Base-by-base conservation (phyloP, 345 rosid species). In the Combretum micranthum region DNA sequence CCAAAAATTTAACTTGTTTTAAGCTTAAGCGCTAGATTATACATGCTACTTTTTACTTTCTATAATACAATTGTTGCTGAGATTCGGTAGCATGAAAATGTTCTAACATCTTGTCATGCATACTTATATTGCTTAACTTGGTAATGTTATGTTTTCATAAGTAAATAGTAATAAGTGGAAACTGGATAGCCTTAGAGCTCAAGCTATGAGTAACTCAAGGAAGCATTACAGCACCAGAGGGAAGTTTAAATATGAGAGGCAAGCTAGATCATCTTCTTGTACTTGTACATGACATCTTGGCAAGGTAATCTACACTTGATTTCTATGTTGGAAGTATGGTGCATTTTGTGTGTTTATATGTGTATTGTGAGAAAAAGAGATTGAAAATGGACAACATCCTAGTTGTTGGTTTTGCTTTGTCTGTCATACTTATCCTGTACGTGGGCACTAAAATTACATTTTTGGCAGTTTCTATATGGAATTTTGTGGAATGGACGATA, bases 211-310 rank as follows among this genome's bases (percentile, higher is more conserved):
- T 71, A 39, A 75, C 80, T 5, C 77, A 56, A 61, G 88, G 84
- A 55, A 75, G 22, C 52, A 69, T 72, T 60, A 70, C 71, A 18
- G 57, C 81, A 2, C 68, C 80, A 0, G 64, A 57, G 64, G 72
- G 74, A 11, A 62, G 68, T 19, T 18, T 55, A 11, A 78, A 72
- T 70, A 80, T 75, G 43, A 77, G 69, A 66, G 62, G 45, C 61
- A 81, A 73, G 20, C 94, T 96, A 44, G 97, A 93, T 81, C 99
- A 93, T 73, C 99, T 93, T 64, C 91, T 93, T 70, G 94, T 93
- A 69, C 99, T 93, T 70, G 99, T 89, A 52, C 99, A 93, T 37
- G 99, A 97, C 53, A 93, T 93, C 59, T 70, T 89, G 50, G 99
- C 96, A 25, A 87, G 99, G 96, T 92, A 79, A 61, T 42, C 52